These are phyloP conservation scores for Candida incommunis DNA, from an alignment of 805 yeast species.

Conservation along the genomic window DNA sequence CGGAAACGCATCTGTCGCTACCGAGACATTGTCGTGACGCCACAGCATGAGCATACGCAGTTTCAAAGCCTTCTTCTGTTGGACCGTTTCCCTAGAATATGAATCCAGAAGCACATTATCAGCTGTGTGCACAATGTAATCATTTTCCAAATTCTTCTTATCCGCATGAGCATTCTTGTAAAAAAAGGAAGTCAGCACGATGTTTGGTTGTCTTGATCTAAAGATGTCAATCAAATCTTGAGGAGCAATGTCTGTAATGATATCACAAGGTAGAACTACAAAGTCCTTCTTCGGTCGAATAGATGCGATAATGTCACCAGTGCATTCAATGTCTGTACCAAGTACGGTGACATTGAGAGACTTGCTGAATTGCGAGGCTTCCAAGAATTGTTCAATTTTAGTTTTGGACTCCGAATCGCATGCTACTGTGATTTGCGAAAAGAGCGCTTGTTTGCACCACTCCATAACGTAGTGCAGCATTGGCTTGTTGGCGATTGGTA, in stretches of 20 bases:
- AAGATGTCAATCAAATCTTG: conserved; percentile 74
- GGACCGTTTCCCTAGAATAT: conserved; percentile 54
- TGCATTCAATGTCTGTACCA: conserved; percentile 31
- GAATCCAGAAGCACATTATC: conserved; percentile 44
- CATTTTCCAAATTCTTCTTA: conserved; percentile 53
- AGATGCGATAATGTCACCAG: conserved; percentile 8
- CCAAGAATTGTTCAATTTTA: conserved; percentile 35
- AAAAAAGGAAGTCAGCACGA: conserved; percentile 54
- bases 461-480: conserved; percentile 77
- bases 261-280: conserved; percentile 87
- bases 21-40: conserved; percentile 68
- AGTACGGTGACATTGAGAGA: conserved; percentile 42
- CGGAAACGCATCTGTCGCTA: conserved; percentile 63
- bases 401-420: conserved; percentile 34
- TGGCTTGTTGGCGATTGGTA: conserved; percentile 84
- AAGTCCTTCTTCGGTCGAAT: conserved; percentile 31
- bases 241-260: conserved; percentile 85
- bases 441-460: conserved; percentile 86
- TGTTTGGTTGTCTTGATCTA: conserved; percentile 52
- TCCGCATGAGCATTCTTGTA: conserved; percentile 63
- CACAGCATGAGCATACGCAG: conserved; percentile 80
- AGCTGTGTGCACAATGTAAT: conserved; percentile 35
- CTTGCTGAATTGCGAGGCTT: conserved; percentile 23
- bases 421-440: conserved; percentile 47
- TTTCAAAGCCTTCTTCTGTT: conserved; percentile 55